A percentile compares a stretch with the other conserved stretches of the same genome.
Evolutionary conservation across 345 rosid genomes (phyloP).

Genomic region (Aquilaria yunnanensis): DNA sequence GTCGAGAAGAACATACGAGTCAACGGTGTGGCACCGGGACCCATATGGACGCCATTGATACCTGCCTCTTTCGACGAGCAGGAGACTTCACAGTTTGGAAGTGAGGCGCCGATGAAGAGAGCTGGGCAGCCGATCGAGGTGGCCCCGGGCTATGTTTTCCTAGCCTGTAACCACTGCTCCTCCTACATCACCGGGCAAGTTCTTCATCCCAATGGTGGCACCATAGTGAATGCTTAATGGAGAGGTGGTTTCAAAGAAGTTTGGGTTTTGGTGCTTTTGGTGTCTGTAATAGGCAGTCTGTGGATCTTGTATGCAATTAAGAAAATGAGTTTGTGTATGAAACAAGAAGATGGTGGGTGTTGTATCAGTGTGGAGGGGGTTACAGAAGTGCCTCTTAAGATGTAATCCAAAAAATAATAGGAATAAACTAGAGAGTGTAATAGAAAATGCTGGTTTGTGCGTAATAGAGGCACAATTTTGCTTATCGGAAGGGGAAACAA

Average conservation of each 20-base stretch:
- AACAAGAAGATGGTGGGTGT: too few species aligned
- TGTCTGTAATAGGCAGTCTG: background rate
- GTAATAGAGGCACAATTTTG: too few species aligned
- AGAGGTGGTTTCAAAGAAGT: background rate
- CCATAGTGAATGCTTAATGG: conserved; percentile 37
- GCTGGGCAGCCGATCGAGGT: conserved; percentile 82
- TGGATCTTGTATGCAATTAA: background rate
- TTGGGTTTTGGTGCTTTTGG: background rate
- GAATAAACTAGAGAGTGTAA: too few species aligned
- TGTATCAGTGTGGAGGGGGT: too few species aligned
- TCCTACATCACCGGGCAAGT: conserved; percentile 77
- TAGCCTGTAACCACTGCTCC: conserved; percentile 71
- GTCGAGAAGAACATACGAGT: conserved; percentile 54
- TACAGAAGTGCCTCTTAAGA: too few species aligned
- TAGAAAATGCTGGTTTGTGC: too few species aligned
- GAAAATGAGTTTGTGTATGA: too few species aligned
- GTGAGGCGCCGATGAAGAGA: conserved; percentile 57
- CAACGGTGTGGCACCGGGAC: conserved; percentile 79
- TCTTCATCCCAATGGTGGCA: conserved; percentile 73
- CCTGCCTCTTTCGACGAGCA: conserved; percentile 58
- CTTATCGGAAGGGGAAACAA: background rate
- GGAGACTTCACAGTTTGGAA: conserved; percentile 38
- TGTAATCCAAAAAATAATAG: too few species aligned
- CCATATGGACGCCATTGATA: conserved; percentile 75
- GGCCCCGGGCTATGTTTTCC: conserved; percentile 66